Conservation (phyloP, 192 early-diverging fungal genomes). For the Chytriomyces hyalinus region DNA sequence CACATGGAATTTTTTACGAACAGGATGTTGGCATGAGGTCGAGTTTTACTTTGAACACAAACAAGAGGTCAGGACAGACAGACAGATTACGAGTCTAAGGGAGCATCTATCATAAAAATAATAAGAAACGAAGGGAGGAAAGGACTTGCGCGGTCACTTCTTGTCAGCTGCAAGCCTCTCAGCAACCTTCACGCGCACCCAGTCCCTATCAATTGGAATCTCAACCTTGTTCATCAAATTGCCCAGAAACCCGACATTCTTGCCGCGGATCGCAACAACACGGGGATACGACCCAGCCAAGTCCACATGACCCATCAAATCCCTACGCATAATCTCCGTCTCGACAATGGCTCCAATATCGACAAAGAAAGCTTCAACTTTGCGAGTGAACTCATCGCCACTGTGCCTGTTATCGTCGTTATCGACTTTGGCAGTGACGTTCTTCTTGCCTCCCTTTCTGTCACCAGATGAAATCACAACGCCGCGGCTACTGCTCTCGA, state of each 20-base stretch:
- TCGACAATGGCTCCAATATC: slow-evolving; percentile 30
- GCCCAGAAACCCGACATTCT: slow-evolving; percentile 21
- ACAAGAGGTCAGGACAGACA: not conserved
- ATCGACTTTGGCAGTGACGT: not conserved
- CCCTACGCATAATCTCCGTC: slow-evolving; percentile 33
- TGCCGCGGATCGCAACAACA: slow-evolving; percentile 20
- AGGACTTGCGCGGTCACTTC: not conserved
- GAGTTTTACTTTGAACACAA: not conserved
- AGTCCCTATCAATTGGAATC: slow-evolving; percentile 27
- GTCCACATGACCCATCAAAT: slow-evolving; percentile 27
- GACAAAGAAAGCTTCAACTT: slow-evolving; percentile 11
- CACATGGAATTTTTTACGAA: not conserved
- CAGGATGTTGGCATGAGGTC: not conserved
- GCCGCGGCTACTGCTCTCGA: not conserved
- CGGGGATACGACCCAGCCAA: not conserved
- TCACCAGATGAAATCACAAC: not conserved
- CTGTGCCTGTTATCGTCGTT: no score
- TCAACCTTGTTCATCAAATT: slow-evolving; percentile 7
- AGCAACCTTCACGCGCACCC: slow-evolving; percentile 16
- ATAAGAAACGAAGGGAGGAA: not conserved
- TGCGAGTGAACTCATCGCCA: not conserved
- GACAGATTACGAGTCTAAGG: no score
- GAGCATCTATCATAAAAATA: not conserved
- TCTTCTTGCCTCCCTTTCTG: not conserved
- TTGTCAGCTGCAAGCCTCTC: not conserved